phyloP scores from a whole-genome alignment of 2,329 filamentous ascomycete species.

The Capronia epimyces region DNA sequence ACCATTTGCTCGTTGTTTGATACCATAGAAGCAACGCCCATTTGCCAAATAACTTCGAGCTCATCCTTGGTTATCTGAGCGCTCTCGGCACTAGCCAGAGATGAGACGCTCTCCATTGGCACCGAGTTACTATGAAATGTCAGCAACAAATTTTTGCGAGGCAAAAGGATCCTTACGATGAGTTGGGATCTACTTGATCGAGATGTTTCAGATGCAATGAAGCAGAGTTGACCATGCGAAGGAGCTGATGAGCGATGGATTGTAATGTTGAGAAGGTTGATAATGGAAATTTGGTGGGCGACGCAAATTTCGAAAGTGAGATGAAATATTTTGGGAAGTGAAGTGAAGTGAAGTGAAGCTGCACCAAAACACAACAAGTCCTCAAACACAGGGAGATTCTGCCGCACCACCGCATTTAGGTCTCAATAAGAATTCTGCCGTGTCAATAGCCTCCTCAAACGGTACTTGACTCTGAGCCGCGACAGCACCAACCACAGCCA shows the following conservation, averaged over 20 bases:
- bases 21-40: conserved; percentile 31
- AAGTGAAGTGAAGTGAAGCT: neutral
- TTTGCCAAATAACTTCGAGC: conserved; percentile 32
- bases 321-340: neutral
- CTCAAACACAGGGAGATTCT: neutral
- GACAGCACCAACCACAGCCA: too few relatives aligned
- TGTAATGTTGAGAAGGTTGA: neutral
- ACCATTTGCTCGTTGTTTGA: conserved; percentile 34
- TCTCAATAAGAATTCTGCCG: conserved; percentile 1
- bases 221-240: neutral
- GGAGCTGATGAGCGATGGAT: neutral
- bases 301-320: neutral
- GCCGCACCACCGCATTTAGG: neutral
- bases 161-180: neutral
- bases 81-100: neutral
- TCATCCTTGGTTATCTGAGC: conserved; percentile 1
- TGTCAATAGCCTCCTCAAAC: neutral
- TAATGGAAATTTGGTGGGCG: neutral
- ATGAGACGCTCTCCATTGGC: conserved; percentile 4
- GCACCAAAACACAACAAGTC: neutral
- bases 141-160: neutral
- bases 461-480: neutral
- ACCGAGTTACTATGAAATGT: neutral
- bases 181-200: neutral
- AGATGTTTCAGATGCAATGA: neutral